phyloP scores from a whole-genome alignment of 2,329 filamentous ascomycete genomes.

The Zymoseptoria tritici region DNA sequence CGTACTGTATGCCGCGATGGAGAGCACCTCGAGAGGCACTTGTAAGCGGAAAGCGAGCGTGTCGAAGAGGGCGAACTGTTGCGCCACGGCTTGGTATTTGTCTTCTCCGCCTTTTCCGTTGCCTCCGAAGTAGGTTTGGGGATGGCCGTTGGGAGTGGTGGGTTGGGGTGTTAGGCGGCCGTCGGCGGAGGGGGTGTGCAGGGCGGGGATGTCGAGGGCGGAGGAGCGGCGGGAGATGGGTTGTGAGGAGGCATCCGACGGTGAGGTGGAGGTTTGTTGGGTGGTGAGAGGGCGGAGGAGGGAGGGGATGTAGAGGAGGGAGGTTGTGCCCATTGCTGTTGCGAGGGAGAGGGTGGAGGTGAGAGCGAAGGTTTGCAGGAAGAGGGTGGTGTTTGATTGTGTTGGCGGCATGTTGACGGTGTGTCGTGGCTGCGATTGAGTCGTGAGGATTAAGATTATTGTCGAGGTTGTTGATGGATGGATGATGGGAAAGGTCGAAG shows the following conservation, averaged over 20 bases:
- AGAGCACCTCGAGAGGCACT: constrained; percentile 19
- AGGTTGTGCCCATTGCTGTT: constrained; percentile 11
- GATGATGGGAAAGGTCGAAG: background rate
- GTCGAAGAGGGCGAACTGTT: constrained; percentile 21
- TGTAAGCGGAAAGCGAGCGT: constrained; percentile 16
- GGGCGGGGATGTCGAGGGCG: constrained; percentile 10
- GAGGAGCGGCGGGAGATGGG: constrained; percentile 2
- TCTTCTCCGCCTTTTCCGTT: constrained; percentile 3
- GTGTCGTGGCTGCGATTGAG: background rate
- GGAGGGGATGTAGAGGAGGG: constrained; percentile 15
- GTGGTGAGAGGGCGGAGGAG: constrained; percentile 14
- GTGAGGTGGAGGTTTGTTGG: background rate
- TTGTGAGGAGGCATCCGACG: background rate
- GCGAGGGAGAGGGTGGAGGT: constrained; percentile 9
- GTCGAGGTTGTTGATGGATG: background rate
- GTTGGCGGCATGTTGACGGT: background rate
- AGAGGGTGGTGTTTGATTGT: constrained; percentile 5
- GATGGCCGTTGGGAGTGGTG: constrained; percentile 6
- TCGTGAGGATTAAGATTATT: background rate
- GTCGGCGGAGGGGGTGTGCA: constrained; percentile 8
- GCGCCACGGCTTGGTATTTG: constrained; percentile 23
- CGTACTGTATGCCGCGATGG: constrained; percentile 16
- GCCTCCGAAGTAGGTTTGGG: constrained; percentile 4
- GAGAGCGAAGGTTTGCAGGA: constrained; percentile 10
- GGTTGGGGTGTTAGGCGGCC: constrained; percentile 12